Evolutionary conservation across 148 eudicot genomes (phyloP).

Genomic region (Spergularia marina): DNA sequence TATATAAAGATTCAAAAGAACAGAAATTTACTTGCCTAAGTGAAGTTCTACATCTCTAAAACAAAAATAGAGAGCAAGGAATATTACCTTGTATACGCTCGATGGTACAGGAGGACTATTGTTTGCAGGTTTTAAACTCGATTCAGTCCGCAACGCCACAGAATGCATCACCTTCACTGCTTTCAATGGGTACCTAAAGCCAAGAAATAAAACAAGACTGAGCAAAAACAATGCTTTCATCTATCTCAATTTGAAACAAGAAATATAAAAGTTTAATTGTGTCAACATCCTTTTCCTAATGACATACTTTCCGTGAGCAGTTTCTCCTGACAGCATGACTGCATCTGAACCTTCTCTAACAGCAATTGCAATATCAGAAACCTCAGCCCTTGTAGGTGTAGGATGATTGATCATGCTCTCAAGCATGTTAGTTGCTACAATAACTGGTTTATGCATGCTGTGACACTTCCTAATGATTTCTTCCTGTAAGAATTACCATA

Average conservation of each 20-base stretch:
- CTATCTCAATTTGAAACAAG: not conserved
- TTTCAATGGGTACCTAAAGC: slow-evolving; percentile 79
- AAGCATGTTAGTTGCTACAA: slow-evolving; percentile 97
- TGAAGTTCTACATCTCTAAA: not conserved
- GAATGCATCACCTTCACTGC: slow-evolving; percentile 96
- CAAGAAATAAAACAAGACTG: slow-evolving; percentile 13
- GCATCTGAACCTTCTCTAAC: slow-evolving; percentile 98
- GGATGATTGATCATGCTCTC: slow-evolving; percentile 98
- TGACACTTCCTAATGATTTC: slow-evolving; percentile 80
- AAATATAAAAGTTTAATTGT: not conserved
- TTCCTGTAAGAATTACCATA: slow-evolving; percentile 45
- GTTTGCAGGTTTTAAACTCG: slow-evolving; percentile 47
- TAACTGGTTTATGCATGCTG: slow-evolving; percentile 90
- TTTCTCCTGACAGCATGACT: slow-evolving; percentile 98
- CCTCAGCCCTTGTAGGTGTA: slow-evolving; percentile 97
- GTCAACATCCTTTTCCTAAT: not conserved
- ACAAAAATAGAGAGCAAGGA: not conserved
- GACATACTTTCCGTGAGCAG: slow-evolving; percentile 99
- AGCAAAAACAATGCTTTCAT: slow-evolving; percentile 1
- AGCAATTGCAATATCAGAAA: slow-evolving; percentile 97
- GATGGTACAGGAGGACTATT: slow-evolving; percentile 43
- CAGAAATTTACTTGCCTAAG: not conserved
- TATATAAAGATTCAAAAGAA: too few relatives aligned
- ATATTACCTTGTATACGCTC: slow-evolving; percentile 46
- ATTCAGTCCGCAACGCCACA: slow-evolving; percentile 91